Conservation (phyloP, 768 basidiomycete genomes). For the Lentinula sp. region DNA sequence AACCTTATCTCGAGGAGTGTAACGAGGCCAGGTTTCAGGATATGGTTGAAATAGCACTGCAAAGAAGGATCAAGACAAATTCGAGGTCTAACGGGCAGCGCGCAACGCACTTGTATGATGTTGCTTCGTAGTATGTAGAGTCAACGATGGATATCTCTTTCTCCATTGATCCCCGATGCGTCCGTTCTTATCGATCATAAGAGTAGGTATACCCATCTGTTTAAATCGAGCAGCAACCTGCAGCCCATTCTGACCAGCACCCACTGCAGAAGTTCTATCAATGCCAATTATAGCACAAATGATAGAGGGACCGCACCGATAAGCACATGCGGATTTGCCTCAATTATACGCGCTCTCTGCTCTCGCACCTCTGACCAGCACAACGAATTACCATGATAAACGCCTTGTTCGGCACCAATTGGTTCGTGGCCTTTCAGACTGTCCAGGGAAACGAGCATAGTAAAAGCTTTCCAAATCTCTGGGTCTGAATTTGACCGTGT, state of each 20-base stretch:
- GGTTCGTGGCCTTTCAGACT: constrained; percentile 32
- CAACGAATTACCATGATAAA: constrained; percentile 29
- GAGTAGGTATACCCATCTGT: constrained; percentile 42
- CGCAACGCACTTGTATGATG: constrained; percentile 13
- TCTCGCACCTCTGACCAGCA: constrained; percentile 28
- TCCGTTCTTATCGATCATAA: constrained; percentile 54
- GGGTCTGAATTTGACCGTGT: constrained; percentile 17
- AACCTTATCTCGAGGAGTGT: constrained; percentile 33
- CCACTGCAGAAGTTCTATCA: constrained; percentile 16
- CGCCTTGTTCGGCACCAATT: constrained; percentile 19
- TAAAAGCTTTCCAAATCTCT: constrained; percentile 27
- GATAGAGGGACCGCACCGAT: constrained; percentile 23
- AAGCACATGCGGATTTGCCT: constrained; percentile 31
- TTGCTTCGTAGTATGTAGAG: constrained; percentile 35
- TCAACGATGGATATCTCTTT: constrained; percentile 52
- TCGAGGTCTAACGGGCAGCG: constrained; percentile 1
- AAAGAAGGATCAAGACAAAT: constrained; percentile 8
- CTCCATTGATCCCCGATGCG: constrained; percentile 60
- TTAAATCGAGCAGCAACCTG: constrained; percentile 40
- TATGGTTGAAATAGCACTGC: constrained; percentile 1
- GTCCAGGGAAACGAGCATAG: constrained; percentile 24
- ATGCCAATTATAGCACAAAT: constrained; percentile 12
- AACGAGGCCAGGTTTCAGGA: constrained; percentile 30
- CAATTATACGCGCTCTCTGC: constrained; percentile 27
- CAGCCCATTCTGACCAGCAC: constrained; percentile 29